Conservation (phyloP, 805 yeast species). For the Wickerhamomyces ciferrii region DNA sequence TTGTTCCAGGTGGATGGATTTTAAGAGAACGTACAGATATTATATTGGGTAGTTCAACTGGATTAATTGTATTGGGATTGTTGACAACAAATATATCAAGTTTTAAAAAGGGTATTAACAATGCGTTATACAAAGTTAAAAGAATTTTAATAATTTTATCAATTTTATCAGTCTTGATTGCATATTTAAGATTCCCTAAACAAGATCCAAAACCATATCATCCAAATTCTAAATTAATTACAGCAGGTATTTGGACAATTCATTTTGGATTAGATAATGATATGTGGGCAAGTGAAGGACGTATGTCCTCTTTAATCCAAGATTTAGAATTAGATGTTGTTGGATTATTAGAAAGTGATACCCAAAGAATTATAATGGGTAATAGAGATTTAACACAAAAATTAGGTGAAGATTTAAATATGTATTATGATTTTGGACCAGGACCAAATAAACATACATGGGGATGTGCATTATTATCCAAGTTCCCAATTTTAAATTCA, state of each 20-base stretch:
- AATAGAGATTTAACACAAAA: conserved; percentile 90
- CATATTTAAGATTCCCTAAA: conserved; percentile 52
- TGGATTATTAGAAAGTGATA: conserved; percentile 89
- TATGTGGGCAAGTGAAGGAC: conserved; percentile 93
- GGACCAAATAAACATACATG: conserved; percentile 98
- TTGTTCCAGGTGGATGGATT: conserved; percentile 90
- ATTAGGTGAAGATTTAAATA: conserved; percentile 85
- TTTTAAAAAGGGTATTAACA: background rate
- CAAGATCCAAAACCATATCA: conserved; percentile 63
- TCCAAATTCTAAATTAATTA: conserved; percentile 63
- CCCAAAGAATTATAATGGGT: conserved; percentile 92
- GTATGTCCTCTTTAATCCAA: conserved; percentile 77
- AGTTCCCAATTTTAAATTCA: conserved; percentile 88
- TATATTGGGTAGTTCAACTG: conserved; percentile 53
- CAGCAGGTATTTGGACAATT: conserved; percentile 98
- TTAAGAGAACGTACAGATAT: conserved; percentile 86
- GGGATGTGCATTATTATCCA: conserved; percentile 91
- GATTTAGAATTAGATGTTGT: conserved; percentile 90
- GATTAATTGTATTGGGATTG: conserved; percentile 49
- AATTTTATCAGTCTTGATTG: conserved; percentile 43
- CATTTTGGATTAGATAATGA: conserved; percentile 97
- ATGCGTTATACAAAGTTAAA: conserved; percentile 13
- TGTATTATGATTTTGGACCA: conserved; percentile 96
- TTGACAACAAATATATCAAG: conserved; percentile 12
- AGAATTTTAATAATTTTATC: conserved; percentile 30